Evolutionary conservation across 495 filamentous ascomycete genomes (phyloP).

Genomic region (Sporormia fimetaria): DNA sequence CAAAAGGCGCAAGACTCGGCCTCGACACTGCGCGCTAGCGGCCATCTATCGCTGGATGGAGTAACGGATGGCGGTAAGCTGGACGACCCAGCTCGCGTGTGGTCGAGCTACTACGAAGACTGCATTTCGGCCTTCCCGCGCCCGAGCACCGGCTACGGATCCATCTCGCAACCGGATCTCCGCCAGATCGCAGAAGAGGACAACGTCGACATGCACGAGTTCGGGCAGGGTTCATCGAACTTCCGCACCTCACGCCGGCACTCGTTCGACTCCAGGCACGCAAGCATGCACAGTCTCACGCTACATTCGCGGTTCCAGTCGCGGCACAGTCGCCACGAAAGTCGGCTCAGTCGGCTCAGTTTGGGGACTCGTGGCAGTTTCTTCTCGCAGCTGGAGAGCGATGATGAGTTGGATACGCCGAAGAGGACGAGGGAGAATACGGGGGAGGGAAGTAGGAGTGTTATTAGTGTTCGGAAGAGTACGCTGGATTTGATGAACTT

Average conservation of each 20-base stretch:
- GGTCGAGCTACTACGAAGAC: slow-evolving; percentile 19
- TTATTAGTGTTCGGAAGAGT: slow-evolving; percentile 16
- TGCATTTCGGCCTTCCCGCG: slow-evolving; percentile 15
- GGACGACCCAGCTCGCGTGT: slow-evolving; percentile 5
- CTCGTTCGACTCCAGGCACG: background rate
- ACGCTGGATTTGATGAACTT: slow-evolving; percentile 18
- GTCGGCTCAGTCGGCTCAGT: slow-evolving; percentile 1
- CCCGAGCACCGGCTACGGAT: slow-evolving; percentile 1
- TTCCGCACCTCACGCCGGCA: background rate
- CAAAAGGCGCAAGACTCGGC: slow-evolving; percentile 3
- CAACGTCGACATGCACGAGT: background rate
- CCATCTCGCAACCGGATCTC: too few species aligned
- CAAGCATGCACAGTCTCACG: slow-evolving; percentile 2
- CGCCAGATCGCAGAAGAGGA: too few species aligned
- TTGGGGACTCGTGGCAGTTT: too few species aligned
- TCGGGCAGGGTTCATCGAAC: background rate
- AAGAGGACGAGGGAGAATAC: slow-evolving; percentile 1
- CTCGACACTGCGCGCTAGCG: slow-evolving; percentile 8
- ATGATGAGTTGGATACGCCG: background rate
- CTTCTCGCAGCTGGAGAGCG: slow-evolving; percentile 1
- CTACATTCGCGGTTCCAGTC: slow-evolving; percentile 5
- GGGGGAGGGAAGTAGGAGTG: slow-evolving; percentile 2
- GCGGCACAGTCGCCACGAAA: slow-evolving; percentile 4
- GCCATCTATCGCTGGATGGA: slow-evolving; percentile 4
- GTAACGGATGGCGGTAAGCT: background rate